A percentile compares a stretch with the other conserved stretches of the same genome.
phyloP scores from a whole-genome alignment of 1,139 yeast genomes.

The Candida glucosophila region DNA sequence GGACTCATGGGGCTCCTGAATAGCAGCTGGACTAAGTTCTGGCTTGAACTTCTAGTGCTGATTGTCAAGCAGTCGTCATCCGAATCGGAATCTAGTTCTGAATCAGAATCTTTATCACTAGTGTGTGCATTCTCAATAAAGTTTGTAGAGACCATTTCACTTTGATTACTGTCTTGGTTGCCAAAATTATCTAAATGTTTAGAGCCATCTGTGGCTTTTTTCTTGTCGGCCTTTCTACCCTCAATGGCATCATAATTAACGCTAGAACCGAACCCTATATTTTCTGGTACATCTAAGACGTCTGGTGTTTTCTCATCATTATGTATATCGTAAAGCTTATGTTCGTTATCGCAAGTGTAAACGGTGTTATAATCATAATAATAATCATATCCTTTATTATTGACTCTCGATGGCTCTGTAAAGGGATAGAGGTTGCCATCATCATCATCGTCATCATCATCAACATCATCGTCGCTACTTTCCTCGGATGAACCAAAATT shows the following conservation, averaged over 20 bases:
- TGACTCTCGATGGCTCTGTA: conserved; percentile 72
- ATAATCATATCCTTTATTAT: conserved; percentile 74
- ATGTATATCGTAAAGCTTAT: conserved; percentile 22
- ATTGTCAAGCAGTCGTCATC: conserved; percentile 32
- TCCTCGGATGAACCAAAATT: conserved; percentile 75
- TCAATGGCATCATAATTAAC: conserved; percentile 28
- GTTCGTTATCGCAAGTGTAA: conserved; percentile 51
- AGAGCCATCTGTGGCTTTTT: no score
- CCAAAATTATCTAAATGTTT: no score
- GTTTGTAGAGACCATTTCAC: no score
- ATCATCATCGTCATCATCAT: no score
- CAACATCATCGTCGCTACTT: conserved; percentile 41
- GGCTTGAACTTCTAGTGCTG: conserved; percentile 33
- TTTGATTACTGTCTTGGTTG: no score
- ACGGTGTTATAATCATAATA: conserved; percentile 85
- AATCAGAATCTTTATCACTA: background rate
- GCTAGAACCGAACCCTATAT: conserved; percentile 33
- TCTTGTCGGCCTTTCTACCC: conserved; percentile 7
- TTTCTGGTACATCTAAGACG: conserved; percentile 39
- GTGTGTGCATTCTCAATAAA: no score
- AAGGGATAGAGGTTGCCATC: conserved; percentile 43
- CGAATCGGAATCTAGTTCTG: conserved; percentile 8
- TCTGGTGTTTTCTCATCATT: conserved; percentile 20
- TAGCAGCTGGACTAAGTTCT: conserved; percentile 40
- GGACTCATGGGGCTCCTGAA: conserved; percentile 21